Conservation (phyloP, 176 grass and related monocot genomes). For the Metroxylon sagu region DNA sequence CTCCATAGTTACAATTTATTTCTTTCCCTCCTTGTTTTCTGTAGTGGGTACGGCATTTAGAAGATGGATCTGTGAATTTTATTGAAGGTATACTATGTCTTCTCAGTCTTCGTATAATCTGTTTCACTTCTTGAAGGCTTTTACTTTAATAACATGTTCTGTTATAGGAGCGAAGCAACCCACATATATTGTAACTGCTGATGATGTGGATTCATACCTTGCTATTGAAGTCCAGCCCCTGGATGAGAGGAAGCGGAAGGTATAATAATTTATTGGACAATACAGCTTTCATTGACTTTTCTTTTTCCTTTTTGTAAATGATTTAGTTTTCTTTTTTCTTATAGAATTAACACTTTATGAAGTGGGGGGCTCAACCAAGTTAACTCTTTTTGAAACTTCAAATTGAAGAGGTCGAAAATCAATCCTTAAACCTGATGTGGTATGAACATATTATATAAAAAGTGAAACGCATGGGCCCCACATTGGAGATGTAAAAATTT, state of each 20-base stretch:
- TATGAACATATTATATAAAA: too few species aligned
- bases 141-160: conserved; percentile 10
- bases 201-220: conserved; percentile 85
- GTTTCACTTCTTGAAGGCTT: conserved; percentile 9
- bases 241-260: conserved; percentile 92
- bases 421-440: too few species aligned
- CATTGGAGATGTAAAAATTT: too few species aligned
- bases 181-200: conserved; percentile 80
- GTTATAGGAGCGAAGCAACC: conserved; percentile 71
- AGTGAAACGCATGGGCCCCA: too few species aligned
- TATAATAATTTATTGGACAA: conserved; percentile 8
- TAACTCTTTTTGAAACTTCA: too few species aligned
- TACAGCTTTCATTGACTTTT: background rate
- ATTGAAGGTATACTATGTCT: conserved; percentile 58
- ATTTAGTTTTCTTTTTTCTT: too few species aligned
- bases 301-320: background rate
- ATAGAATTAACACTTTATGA: too few species aligned
- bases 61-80: conserved; percentile 86
- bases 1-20: too few species aligned
- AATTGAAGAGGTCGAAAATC: too few species aligned
- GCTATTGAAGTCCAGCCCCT: conserved; percentile 94
- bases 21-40: background rate
- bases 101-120: background rate
- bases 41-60: conserved; percentile 90
- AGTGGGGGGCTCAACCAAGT: too few species aligned